Evolutionary conservation across 2,329 filamentous ascomycete species (phyloP).

Genomic region (Calonectria pteridis): DNA sequence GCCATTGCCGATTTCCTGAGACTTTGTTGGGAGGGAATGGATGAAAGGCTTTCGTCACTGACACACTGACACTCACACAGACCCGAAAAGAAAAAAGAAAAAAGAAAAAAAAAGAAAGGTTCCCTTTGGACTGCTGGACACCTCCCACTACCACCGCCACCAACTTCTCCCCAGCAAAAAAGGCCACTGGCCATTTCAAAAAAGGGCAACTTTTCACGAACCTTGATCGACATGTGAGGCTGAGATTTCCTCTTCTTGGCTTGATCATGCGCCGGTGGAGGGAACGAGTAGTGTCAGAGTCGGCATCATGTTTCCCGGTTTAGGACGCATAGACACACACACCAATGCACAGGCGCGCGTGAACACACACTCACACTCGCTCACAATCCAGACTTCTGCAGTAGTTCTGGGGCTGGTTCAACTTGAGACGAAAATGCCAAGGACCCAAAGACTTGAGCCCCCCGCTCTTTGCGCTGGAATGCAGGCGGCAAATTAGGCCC

Average conservation of each 20-base stretch:
- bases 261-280: conserved; percentile 8
- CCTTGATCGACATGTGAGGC: not conserved
- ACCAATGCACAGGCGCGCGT: not conserved
- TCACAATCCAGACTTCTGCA: not conserved
- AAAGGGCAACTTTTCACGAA: not conserved
- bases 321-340: conserved; percentile 7
- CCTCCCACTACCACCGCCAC: not conserved
- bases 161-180: not conserved
- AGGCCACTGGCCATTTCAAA: not conserved
- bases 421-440: not conserved
- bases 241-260: not conserved
- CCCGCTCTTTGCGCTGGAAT: not conserved
- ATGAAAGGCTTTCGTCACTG: not conserved
- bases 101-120: not conserved
- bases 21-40: not conserved
- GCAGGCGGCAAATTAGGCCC: not conserved
- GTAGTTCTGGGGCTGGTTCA: not conserved
- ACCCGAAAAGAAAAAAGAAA: not conserved
- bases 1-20: conserved; percentile 16
- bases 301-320: conserved; percentile 11
- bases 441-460: not conserved
- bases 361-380: not conserved
- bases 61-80: not conserved
- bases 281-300: conserved; percentile 4
- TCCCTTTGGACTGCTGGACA: not conserved